Base-by-base conservation (phyloP, 345 rosid species). In the Capsella bursapastoris region DNA sequence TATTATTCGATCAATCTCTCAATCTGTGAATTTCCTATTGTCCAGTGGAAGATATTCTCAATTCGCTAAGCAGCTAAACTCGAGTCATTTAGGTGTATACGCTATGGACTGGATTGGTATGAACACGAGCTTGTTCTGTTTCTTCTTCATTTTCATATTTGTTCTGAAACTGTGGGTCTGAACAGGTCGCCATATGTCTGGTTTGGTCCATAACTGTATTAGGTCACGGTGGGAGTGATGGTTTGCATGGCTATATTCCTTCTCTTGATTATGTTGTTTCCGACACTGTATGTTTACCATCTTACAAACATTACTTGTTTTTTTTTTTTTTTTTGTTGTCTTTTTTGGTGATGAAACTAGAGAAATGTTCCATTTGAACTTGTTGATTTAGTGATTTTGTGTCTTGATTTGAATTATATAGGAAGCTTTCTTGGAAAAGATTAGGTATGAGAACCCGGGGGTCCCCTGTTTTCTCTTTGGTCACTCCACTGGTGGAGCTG, bases 151-250 rank as follows among this genome's bases (percentile, higher is more conserved):
- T 71, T 35, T 8, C 13, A 31, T 55, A 11, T 78, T 49, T 25
- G 74, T 63, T 63, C 70, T 73, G 74, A 78, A 61, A 68, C 50
- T 78, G 70, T 67, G 75, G 13, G 70, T 79, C 78, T 74, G 58
- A 74, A 74, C 75, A 63, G 79, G 66, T 74, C 52, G 71, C 79
- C 28, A 71, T 70, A 15, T 71, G 37, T 34, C 1, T 22, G 25
- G 57, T 69, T 78, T 52, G 65, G 37, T 38, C 61, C 61, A 47
- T 58, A 3, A 66, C 72, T 13, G 35, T 74, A 47, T 76, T 78
- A 95, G 99, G 99, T 76, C 99, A 95, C 61, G 99, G 99, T 64
- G 99, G 99, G 40, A 95, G 98, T n/a, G 99, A 95, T 77, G 98
- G 98, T 35, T 86, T 95, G 86, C 99, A 95, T 73, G 99, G 99